These are phyloP conservation scores for Erythrophleum ivorense DNA, from an alignment of 331 rosid genomes.

Conservation along the genomic window DNA sequence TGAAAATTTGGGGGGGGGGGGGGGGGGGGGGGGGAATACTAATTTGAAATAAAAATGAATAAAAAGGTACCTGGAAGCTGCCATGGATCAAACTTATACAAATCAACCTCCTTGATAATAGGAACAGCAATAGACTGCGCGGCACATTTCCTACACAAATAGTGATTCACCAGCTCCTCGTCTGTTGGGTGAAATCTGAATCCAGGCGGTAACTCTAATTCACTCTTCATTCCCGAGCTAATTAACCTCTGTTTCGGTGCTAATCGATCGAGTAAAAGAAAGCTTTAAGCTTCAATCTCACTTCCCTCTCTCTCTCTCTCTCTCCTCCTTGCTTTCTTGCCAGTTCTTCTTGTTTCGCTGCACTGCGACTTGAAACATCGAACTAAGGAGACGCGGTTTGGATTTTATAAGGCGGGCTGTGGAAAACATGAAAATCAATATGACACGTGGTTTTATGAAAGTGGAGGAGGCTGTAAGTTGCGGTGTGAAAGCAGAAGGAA, in stretches of 20 bases:
- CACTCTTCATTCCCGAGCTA: slow-evolving; percentile 45
- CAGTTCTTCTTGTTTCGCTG: neutral
- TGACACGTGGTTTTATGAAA: slow-evolving; percentile 45
- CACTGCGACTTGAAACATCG: slow-evolving; percentile 21
- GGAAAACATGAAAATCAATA: neutral
- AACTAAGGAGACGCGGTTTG: neutral
- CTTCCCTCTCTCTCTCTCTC: neutral
- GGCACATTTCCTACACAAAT: slow-evolving; percentile 74
- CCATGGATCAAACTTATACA: slow-evolving; percentile 95
- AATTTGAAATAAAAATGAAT: neutral
- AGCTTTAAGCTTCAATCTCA: slow-evolving; percentile 2
- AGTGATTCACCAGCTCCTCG: slow-evolving; percentile 85
- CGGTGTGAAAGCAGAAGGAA: neutral
- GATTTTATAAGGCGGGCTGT: slow-evolving; percentile 30
- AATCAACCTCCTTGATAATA: slow-evolving; percentile 81
- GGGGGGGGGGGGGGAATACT: no score
- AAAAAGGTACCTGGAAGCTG: slow-evolving; percentile 71
- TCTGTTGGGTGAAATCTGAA: slow-evolving; percentile 98
- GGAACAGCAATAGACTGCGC: slow-evolving; percentile 69
- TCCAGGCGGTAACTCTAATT: slow-evolving; percentile 76
- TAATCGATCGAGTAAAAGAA: neutral
- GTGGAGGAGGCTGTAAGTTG: slow-evolving; percentile 16
- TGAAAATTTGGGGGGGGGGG: no score
- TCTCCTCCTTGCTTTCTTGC: neutral
- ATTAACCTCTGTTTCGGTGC: neutral